phyloP scores from a whole-genome alignment of 2,329 filamentous ascomycete species.

The Endothia cerciana region DNA sequence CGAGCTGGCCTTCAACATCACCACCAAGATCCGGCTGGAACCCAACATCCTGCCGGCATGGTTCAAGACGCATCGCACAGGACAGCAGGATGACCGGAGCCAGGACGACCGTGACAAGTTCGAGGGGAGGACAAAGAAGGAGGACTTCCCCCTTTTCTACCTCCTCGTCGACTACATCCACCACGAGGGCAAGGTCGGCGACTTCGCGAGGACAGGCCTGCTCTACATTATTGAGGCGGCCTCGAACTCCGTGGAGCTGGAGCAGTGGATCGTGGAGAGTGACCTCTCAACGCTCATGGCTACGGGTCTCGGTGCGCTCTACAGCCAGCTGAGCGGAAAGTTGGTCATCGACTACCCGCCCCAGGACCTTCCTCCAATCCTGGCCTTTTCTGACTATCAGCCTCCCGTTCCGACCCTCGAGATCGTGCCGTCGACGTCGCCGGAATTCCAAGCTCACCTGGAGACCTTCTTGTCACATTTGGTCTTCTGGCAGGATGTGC shows the following conservation, averaged over 20 bases:
- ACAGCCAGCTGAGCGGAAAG: conserved; percentile 72
- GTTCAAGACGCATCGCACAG: conserved; percentile 70
- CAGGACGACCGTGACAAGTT: conserved; percentile 66
- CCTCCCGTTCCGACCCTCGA: conserved; percentile 71
- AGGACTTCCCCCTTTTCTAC: conserved; percentile 95
- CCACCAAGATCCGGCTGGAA: conserved; percentile 91
- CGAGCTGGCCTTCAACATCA: conserved; percentile 92
- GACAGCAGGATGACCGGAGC: conserved; percentile 43
- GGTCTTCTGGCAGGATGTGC: conserved; percentile 96
- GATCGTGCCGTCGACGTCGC: conserved; percentile 73
- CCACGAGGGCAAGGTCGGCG: conserved; percentile 89
- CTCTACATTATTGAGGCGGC: conserved; percentile 96
- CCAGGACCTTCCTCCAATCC: conserved; percentile 77
- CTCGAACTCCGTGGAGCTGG: conserved; percentile 77
- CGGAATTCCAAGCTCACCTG: conserved; percentile 81
- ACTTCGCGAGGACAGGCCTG: conserved; percentile 92
- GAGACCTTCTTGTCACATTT: conserved; percentile 94
- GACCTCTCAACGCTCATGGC: conserved; percentile 97
- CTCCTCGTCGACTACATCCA: conserved; percentile 96
- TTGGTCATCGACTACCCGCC: conserved; percentile 78
- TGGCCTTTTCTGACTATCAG: conserved; percentile 87
- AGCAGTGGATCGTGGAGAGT: conserved; percentile 97
- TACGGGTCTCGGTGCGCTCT: conserved; percentile 81
- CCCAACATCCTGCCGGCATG: conserved; percentile 86
- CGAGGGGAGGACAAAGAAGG: conserved; percentile 81